Base-by-base conservation (phyloP, 2,329 filamentous ascomycete species). In the Xylariaceae sp. region DNA sequence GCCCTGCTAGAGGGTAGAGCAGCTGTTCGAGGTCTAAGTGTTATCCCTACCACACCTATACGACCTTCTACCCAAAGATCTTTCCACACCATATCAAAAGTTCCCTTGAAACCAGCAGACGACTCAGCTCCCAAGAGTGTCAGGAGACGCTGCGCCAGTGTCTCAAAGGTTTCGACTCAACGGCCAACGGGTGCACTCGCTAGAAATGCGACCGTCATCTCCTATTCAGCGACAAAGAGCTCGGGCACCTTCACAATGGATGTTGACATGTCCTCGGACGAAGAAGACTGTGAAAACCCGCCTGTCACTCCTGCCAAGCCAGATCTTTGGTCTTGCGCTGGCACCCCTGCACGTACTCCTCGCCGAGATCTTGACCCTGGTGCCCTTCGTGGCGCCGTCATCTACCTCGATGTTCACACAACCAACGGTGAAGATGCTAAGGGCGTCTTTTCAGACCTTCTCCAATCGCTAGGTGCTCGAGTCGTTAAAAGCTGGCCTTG, bases 351-450 rank as follows among this genome's bases (percentile, higher is more conserved):
- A 3, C 73, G 74, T 28, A 80, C 77, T 17, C 74, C 78, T 16
- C 72, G 74, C 4, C 67, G 68, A 2, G 73, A 81, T 40, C 50
- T 81, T 9, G 67, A 79, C 49, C 63, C 71, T 3, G 57, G 61
- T 0, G 61, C 86, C 3, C 71, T 91, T 3, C 73, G 76, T 16
- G 89, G 88, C 2, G 85, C 82, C 13, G 78, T 89, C 3, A 85
- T 93, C 4, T 89, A 83, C 57, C 86, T 93, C 2, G 89, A 95
- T 61, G 87, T 94, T 2, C 80, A 88, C 58, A 90, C 87, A 1
- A 85, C 79, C 8, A 86, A 93, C 55, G 89, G 89, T 4, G 83
- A 81, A 18, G 86, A 93, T 63, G 86, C 86, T 7, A 88, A 85
- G 55, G 76, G 76, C n/a, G 79, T 93, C 42, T 95, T 94, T 59